These are phyloP conservation scores for Aspergillus diversus DNA, from an alignment of 495 filamentous ascomycete genomes.

Conservation along the genomic window DNA sequence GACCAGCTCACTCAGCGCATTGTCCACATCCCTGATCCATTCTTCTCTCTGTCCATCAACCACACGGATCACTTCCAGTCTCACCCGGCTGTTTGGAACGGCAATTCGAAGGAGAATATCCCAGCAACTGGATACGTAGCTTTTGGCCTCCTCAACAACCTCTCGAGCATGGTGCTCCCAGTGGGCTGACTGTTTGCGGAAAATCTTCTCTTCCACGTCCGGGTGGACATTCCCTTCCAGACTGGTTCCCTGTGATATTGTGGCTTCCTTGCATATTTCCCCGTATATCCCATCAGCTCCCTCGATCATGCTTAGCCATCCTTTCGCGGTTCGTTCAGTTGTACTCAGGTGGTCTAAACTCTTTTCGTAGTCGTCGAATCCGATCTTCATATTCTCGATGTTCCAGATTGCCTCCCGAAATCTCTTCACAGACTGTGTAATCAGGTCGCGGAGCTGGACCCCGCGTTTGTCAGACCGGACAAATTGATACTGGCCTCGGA, in stretches of 20 bases:
- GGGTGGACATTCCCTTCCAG: conserved; percentile 12
- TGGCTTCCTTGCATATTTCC: conserved; percentile 11
- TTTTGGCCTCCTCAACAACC: conserved; percentile 8
- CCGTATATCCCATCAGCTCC: conserved; percentile 1
- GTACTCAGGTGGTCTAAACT: too few species aligned
- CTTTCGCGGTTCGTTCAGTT: too few species aligned
- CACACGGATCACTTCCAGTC: conserved; percentile 13
- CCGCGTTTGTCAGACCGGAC: background rate
- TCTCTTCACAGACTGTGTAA: background rate
- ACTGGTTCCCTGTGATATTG: conserved; percentile 1
- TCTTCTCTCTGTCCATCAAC: conserved; percentile 1
- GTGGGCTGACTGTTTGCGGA: conserved; percentile 13
- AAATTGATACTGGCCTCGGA: conserved; percentile 6
- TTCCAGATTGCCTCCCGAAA: too few species aligned
- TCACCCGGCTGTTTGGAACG: conserved; percentile 16
- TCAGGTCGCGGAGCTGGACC: conserved; percentile 6
- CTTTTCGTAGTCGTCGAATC: too few species aligned
- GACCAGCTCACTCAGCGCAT: conserved; percentile 6
- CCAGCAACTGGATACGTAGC: conserved; percentile 6
- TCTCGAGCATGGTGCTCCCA: conserved; percentile 1
- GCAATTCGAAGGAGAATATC: conserved; percentile 13
- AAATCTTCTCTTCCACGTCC: conserved; percentile 18
- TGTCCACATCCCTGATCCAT: conserved; percentile 12
- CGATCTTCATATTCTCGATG: too few species aligned
- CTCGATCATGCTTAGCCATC: too few species aligned